phyloP scores from a whole-genome alignment of 768 basidiomycete species.

The Panaeolus papilionaceus region DNA sequence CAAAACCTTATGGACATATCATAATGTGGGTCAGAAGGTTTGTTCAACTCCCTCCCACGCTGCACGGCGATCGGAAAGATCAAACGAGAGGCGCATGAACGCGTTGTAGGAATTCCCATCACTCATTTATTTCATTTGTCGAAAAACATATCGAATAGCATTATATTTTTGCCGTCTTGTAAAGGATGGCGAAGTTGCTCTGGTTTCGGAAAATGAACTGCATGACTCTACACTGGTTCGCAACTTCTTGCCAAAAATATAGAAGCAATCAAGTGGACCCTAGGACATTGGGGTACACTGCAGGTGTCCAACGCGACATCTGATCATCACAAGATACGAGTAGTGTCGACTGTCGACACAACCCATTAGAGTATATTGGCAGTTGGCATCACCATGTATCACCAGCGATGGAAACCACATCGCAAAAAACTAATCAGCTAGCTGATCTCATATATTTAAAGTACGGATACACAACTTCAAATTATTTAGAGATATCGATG shows the following conservation, averaged over 20 bases:
- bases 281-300: background rate
- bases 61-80: conserved; percentile 13
- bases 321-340: background rate
- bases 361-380: background rate
- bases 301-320: background rate
- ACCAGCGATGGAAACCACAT: background rate
- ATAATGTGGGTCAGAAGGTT: conserved; percentile 2
- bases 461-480: background rate
- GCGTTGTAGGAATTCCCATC: conserved; percentile 3
- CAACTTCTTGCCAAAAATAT: background rate
- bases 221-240: too few relatives aligned
- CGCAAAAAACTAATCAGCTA: background rate
- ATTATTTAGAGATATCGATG: background rate
- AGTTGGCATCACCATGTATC: conserved; percentile 3
- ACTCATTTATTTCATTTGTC: background rate
- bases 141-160: too few relatives aligned
- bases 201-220: too few relatives aligned
- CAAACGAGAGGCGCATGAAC: conserved; percentile 12
- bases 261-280: background rate
- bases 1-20: background rate
- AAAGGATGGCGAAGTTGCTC: too few relatives aligned
- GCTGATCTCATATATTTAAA: background rate
- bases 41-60: background rate
- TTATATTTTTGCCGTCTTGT: too few relatives aligned
- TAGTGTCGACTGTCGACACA: background rate